phyloP scores from a whole-genome alignment of 1,284 basidiomycete genomes.

The Sanguinoderma infundibulare region DNA sequence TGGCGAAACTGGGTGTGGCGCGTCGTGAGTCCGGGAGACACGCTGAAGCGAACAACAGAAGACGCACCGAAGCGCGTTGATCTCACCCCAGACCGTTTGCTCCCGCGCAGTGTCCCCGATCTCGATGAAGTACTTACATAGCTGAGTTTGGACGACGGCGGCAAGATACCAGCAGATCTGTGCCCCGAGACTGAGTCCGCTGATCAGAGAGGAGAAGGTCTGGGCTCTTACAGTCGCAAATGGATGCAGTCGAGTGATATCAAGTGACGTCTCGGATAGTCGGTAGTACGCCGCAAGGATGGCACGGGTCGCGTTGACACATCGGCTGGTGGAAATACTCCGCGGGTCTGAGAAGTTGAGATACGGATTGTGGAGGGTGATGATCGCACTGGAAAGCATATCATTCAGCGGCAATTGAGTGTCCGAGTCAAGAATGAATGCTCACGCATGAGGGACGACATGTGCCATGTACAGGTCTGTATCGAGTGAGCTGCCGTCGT shows the following conservation, averaged over 20 bases:
- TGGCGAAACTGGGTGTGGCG: constrained; percentile 60
- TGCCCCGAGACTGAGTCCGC: constrained; percentile 1
- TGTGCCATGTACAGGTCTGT: constrained; percentile 86
- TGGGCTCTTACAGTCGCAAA: constrained; percentile 68
- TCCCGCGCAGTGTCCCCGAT: constrained; percentile 70
- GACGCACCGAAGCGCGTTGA: constrained; percentile 73
- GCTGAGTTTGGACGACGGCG: constrained; percentile 80
- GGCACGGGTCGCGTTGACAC: constrained; percentile 69
- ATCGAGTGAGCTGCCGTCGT: constrained; percentile 63
- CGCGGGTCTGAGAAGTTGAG: constrained; percentile 71
- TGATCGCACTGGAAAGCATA: constrained; percentile 62
- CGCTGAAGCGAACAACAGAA: not conserved
- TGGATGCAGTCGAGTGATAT: constrained; percentile 78
- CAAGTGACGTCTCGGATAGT: constrained; percentile 75
- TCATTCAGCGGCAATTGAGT: not conserved
- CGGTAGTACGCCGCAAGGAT: constrained; percentile 77
- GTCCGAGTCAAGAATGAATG: constrained; percentile 21
- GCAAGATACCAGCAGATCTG: constrained; percentile 90
- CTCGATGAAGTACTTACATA: constrained; percentile 84
- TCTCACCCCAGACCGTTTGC: constrained; percentile 81
- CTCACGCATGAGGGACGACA: constrained; percentile 81
- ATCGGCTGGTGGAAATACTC: constrained; percentile 69
- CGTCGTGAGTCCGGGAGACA: constrained; percentile 8
- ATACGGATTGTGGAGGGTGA: constrained; percentile 82
- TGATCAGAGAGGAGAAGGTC: not conserved